phyloP scores from a whole-genome alignment of 129 eudicot genomes.

The Flaveria brownii region DNA sequence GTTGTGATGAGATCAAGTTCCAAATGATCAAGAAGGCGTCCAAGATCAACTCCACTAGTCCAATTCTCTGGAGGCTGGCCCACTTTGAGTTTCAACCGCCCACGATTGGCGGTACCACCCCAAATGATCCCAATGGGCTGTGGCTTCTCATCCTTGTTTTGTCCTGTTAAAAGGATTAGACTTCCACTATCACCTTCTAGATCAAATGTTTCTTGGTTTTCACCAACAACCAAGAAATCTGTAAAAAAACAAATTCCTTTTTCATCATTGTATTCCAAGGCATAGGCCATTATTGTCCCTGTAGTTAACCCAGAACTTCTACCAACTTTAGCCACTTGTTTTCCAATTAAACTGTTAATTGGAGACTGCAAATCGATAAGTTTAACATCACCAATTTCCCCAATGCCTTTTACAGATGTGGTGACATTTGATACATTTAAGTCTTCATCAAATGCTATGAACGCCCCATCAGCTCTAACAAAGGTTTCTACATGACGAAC shows the following conservation, averaged over 20 bases:
- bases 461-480: constrained; percentile 92
- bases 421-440: constrained; percentile 56
- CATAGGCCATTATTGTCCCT: constrained; percentile 89
- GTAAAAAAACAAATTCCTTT: constrained; percentile 85
- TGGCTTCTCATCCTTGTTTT: constrained; percentile 58
- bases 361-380: constrained; percentile 78
- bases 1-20: constrained; percentile 85
- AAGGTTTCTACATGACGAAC: constrained; percentile 67
- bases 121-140: constrained; percentile 84
- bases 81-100: constrained; percentile 69
- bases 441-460: constrained; percentile 80
- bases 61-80: constrained; percentile 87
- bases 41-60: constrained; percentile 91
- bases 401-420: constrained; percentile 66
- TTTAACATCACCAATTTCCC: constrained; percentile 75
- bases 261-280: constrained; percentile 82
- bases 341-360: constrained; percentile 66
- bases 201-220: constrained; percentile 82
- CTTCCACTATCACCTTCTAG: constrained; percentile 97
- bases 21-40: constrained; percentile 83
- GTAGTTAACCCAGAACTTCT: constrained; percentile 88
- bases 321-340: constrained; percentile 81
- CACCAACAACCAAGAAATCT: constrained; percentile 83
- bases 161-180: constrained; percentile 65
- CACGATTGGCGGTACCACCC: constrained; percentile 96